Base-by-base conservation (phyloP, 2,329 filamentous ascomycete species). In the Botrytis byssoidea region DNA sequence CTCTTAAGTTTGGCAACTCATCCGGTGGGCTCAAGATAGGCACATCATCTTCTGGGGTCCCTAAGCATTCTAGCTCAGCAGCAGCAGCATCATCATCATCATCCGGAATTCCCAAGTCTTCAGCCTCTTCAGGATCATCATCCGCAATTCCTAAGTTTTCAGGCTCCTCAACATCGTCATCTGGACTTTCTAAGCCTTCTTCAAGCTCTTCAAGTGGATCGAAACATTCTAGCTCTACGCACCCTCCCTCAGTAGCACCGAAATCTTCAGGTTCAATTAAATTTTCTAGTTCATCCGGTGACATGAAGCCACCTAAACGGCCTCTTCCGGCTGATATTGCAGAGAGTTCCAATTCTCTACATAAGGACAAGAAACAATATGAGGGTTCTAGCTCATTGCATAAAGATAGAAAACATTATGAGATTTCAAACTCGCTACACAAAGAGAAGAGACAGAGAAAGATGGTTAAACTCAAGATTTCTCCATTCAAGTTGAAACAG, bases 301-400 rank as follows among this genome's bases (percentile, higher is more conserved):
- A 48, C 35, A 75, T 76, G 73, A 78, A 74, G 71, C 75, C 78
- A 55, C 77, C 77, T 3, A 79, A 79, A 67, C 74, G 79, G 37
- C 76, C 76, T 71, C 71, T 70, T 42, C 74, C 73, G n/a, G 48
- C 57, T 67, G 75, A 76, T 69, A 60, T 73, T 48, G 64, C 64
- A 42, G 71, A 68, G n/a, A 67, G 61, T 57, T 72, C 70, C 22
- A 65, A 66, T 40, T 72, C 55, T n/a, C 66, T 63, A 67, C 40
- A 59, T 37, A 60, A 44, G 63, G 60, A 48, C 32, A 55, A 55
- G 57, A 65, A 51, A 59, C 61, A 61, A 63, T 57, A 57, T 29
- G 70, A 65, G 16, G 51, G 55, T 48, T 73, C 71, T 35, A 68
- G 60, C n/a, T 73, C 51, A 14, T 70, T 60, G 61, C 42, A 60